These are phyloP conservation scores for Racocetra persica DNA, from an alignment of 371 early-diverging fungal genomes.

Conservation along the genomic window DNA sequence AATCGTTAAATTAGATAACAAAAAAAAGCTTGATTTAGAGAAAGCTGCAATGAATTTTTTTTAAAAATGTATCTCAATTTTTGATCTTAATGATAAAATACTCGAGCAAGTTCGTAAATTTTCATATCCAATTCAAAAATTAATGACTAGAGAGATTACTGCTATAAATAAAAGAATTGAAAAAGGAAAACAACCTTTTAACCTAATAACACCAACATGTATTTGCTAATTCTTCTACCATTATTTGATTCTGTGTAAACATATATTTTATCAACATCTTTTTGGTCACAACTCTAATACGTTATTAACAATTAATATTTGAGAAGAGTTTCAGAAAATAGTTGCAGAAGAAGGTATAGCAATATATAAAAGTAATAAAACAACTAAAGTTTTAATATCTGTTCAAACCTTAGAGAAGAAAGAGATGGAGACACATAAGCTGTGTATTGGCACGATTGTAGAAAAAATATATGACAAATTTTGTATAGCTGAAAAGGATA, in stretches of 20 bases:
- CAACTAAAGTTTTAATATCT: no score
- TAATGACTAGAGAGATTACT: conserved; percentile 6
- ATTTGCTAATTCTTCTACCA: neutral
- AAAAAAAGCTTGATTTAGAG: conserved; percentile 5
- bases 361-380: neutral
- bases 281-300: neutral
- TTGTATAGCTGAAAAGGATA: no score
- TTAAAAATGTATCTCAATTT: neutral
- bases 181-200: neutral
- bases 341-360: neutral
- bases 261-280: neutral
- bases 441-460: no score
- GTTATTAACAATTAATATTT: conserved; percentile 8
- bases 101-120: neutral
- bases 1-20: neutral
- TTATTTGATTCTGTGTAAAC: neutral
- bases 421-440: no score
- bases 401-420: no score
- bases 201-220: neutral
- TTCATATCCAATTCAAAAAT: neutral
- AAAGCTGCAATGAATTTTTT: no score
- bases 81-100: neutral
- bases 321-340: neutral
- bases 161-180: conserved; percentile 9
- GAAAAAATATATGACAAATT: no score